These are phyloP conservation scores for Vitis rotundifolia DNA, from an alignment of 164 flowering plant genomes.

Conservation along the genomic window DNA sequence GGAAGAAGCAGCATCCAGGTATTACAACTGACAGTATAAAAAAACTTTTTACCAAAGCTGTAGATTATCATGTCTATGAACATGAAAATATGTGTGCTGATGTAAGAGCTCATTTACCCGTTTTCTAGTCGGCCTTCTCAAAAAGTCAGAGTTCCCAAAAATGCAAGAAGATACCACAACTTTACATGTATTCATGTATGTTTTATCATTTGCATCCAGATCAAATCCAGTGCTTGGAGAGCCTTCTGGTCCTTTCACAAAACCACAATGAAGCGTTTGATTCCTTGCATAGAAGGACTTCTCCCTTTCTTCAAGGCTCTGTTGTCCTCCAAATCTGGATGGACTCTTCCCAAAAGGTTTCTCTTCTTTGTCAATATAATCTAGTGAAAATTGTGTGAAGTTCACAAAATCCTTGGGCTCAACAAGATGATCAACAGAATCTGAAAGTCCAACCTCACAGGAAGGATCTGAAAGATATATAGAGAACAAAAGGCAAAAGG, in stretches of 20 bases:
- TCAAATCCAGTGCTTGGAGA: conserved; percentile 78
- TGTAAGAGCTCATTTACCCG: conserved; percentile 39
- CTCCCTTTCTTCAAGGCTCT: conserved; percentile 85
- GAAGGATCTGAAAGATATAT: conserved; percentile 58
- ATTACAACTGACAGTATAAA: neutral
- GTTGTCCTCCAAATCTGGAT: conserved; percentile 90
- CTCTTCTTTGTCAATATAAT: conserved; percentile 59
- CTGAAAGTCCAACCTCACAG: conserved; percentile 58
- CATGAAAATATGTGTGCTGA: neutral
- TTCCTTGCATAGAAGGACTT: conserved; percentile 64
- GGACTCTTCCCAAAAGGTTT: conserved; percentile 17
- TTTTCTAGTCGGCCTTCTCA: conserved; percentile 80
- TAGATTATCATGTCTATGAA: neutral
- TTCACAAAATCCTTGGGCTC: conserved; percentile 61
- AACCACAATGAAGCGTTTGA: conserved; percentile 92
- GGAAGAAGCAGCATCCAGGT: neutral
- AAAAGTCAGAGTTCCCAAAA: conserved; percentile 90
- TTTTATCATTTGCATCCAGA: conserved; percentile 59
- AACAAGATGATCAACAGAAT: conserved; percentile 50
- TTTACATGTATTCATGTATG: conserved; percentile 64
- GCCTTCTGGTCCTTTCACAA: conserved; percentile 68
- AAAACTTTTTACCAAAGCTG: neutral
- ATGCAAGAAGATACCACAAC: conserved; percentile 93
- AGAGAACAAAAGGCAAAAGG: neutral
- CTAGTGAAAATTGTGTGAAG: conserved; percentile 55